phyloP scores from a whole-genome alignment of 2,329 filamentous ascomycete genomes.

The Aulographum hederae region DNA sequence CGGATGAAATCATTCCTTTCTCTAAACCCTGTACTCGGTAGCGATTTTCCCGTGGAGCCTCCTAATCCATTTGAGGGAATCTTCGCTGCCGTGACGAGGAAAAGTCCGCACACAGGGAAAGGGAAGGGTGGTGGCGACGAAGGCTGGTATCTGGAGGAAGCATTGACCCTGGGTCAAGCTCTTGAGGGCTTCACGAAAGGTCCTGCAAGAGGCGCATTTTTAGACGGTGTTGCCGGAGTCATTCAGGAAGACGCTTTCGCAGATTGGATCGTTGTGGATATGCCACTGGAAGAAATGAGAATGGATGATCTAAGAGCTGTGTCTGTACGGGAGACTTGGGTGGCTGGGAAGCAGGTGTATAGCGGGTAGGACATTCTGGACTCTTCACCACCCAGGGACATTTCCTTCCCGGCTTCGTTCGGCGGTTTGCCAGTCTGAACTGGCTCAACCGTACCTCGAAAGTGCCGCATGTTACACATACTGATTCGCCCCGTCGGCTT shows the following conservation, averaged over 20 bases:
- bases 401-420: too few species aligned
- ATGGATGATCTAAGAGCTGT: slow-evolving; percentile 35
- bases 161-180: slow-evolving; percentile 39
- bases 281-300: slow-evolving; percentile 30
- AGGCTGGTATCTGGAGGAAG: slow-evolving; percentile 43
- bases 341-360: too few species aligned
- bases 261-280: slow-evolving; percentile 53
- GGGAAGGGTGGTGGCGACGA: slow-evolving; percentile 24
- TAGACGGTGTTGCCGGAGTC: slow-evolving; percentile 39
- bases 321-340: slow-evolving; percentile 48
- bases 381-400: too few species aligned
- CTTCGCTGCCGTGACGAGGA: slow-evolving; percentile 44
- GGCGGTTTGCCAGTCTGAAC: too few species aligned
- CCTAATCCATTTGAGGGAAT: too few species aligned
- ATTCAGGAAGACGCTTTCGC: slow-evolving; percentile 44
- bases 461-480: too few species aligned
- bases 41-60: too few species aligned
- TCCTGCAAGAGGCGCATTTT: slow-evolving; percentile 39
- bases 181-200: slow-evolving; percentile 43
- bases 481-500: too few species aligned
- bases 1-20: too few species aligned
- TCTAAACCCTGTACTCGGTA: too few species aligned
- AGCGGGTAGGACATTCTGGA: too few species aligned
- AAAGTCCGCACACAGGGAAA: slow-evolving; percentile 31
- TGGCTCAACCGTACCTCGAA: too few species aligned